Base-by-base conservation (phyloP, 257 asterid species). In the Capsicum pubescens region DNA sequence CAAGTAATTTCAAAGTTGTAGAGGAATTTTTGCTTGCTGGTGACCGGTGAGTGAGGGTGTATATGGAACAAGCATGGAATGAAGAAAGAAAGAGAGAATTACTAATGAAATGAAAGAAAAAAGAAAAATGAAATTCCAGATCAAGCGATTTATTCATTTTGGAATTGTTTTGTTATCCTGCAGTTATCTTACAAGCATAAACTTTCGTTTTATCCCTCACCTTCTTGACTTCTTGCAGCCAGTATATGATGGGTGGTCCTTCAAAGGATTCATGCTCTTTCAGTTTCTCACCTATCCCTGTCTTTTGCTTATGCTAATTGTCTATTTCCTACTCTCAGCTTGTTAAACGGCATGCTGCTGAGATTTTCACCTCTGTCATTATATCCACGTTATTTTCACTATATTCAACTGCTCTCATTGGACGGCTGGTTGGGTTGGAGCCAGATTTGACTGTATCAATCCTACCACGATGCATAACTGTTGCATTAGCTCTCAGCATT, bases 401-500 rank as follows among this genome's bases (percentile, higher is more conserved):
- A 87, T 96, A 96, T 70, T 96, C 99, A 9, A 96, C 99, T 48
- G 98, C 99, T 79, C 87, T 96, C 57, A 60, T 88, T 10, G 99
- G 99, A 72, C 97, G 98, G 70, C 90, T 96, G 3, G 82, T 96
- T 5, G 95, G 97, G 7, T 87, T 96, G 15, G 98, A 96, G 82
- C 95, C 96, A 56, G 84, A 88, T 82, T 83, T 96, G 32, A 91
- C 98, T 2, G 42, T 96, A 84, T 94, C 99, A 35, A 82, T 96
- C 66, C 95, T 96, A 5, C 99, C 99, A n/a, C 93, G 99, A 93
- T 96, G 99, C 93, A 92, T 96, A 60, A 96, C 99, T n/a, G 98
- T 96, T 10, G 99, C 99, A 42, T 93, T 96, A 64, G 99, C 98
- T 70, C 98, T 96, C 87, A 94, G 99, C 95, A 96, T 96, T 80